Evolutionary conservation across 179 eudicot species (phyloP).

Genomic region (Pouteria campechiana): DNA sequence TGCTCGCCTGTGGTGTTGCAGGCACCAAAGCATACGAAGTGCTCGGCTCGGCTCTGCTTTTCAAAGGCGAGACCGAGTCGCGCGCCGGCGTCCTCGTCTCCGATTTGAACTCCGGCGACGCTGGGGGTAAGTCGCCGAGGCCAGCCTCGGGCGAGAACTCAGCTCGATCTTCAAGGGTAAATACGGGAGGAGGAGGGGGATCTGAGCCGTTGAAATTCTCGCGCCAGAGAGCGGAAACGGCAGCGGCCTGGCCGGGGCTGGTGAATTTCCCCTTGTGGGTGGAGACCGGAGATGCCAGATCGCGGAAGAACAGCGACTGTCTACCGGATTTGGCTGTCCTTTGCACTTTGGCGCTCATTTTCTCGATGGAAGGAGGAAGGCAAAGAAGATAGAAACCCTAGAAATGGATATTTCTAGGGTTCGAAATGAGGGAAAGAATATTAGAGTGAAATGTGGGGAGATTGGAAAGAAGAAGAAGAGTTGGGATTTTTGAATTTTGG

Average conservation of each 20-base stretch:
- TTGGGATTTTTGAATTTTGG: no score
- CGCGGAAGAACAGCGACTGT: slow-evolving; percentile 65
- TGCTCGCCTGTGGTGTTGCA: slow-evolving; percentile 35
- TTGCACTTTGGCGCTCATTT: slow-evolving; percentile 37
- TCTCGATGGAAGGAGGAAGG: no score
- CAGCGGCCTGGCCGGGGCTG: slow-evolving; percentile 89
- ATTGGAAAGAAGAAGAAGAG: no score
- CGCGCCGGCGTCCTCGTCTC: slow-evolving; percentile 63
- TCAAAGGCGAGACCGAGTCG: slow-evolving; percentile 41
- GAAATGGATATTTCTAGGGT: no score
- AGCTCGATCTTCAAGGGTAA: slow-evolving; percentile 87
- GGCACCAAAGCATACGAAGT: slow-evolving; percentile 46
- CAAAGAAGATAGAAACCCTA: no score
- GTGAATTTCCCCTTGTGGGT: slow-evolving; percentile 67
- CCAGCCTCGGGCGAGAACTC: slow-evolving; percentile 84
- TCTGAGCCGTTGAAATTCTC: slow-evolving; percentile 78
- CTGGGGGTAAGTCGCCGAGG: slow-evolving; percentile 49
- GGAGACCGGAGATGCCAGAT: slow-evolving; percentile 67
- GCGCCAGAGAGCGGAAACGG: slow-evolving; percentile 95
- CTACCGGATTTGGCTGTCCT: slow-evolving; percentile 68
- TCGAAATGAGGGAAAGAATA: no score
- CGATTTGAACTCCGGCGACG: slow-evolving; percentile 70
- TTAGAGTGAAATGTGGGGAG: no score
- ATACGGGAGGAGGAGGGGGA: slow-evolving; percentile 88
- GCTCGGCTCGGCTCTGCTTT: slow-evolving; percentile 53